Evolutionary conservation across 371 early-diverging fungal genomes (phyloP).

Genomic region (Zopfochytrium polystomum): DNA sequence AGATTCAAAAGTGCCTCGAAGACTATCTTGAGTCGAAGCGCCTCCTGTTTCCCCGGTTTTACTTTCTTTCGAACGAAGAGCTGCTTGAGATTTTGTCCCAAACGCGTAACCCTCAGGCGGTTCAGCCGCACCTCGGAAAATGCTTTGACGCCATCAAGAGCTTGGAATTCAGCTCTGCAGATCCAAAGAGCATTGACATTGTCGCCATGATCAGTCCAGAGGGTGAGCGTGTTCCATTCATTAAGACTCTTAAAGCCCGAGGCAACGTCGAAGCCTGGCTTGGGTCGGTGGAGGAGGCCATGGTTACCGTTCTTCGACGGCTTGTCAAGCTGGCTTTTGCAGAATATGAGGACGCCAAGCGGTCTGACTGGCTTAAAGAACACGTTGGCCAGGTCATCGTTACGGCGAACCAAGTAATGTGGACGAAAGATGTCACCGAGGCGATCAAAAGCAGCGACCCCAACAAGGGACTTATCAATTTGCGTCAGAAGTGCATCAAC

Average conservation of each 20-base stretch:
- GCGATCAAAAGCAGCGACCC: slow-evolving; percentile 43
- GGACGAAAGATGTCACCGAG: slow-evolving; percentile 50
- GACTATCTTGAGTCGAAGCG: slow-evolving; percentile 58
- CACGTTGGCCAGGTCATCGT: slow-evolving; percentile 55
- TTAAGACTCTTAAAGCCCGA: slow-evolving; percentile 54
- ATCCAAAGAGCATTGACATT: slow-evolving; percentile 55
- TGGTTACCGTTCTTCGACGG: slow-evolving; percentile 46
- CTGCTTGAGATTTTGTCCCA: slow-evolving; percentile 57
- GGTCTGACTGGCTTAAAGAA: slow-evolving; percentile 51
- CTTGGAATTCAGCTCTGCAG: slow-evolving; percentile 49
- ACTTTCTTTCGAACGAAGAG: slow-evolving; percentile 60
- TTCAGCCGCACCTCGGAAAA: slow-evolving; percentile 56
- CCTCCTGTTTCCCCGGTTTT: slow-evolving; percentile 57
- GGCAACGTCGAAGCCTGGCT: slow-evolving; percentile 61
- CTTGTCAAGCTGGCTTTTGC: slow-evolving; percentile 47
- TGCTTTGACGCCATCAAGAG: slow-evolving; percentile 59
- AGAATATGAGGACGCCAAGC: slow-evolving; percentile 46
- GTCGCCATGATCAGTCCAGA: slow-evolving; percentile 55
- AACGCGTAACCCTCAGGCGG: slow-evolving; percentile 57
- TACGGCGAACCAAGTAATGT: slow-evolving; percentile 53
- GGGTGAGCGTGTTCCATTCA: slow-evolving; percentile 52
- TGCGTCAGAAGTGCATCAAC: slow-evolving; percentile 42
- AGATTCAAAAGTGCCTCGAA: slow-evolving; percentile 59
- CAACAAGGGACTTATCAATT: slow-evolving; percentile 26
- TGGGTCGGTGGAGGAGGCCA: slow-evolving; percentile 56